Evolutionary conservation across 257 asterid genomes (phyloP), one percentile per base, ranked within the genome.

Genomic region (Parsonsia alboflavescens): DNA sequence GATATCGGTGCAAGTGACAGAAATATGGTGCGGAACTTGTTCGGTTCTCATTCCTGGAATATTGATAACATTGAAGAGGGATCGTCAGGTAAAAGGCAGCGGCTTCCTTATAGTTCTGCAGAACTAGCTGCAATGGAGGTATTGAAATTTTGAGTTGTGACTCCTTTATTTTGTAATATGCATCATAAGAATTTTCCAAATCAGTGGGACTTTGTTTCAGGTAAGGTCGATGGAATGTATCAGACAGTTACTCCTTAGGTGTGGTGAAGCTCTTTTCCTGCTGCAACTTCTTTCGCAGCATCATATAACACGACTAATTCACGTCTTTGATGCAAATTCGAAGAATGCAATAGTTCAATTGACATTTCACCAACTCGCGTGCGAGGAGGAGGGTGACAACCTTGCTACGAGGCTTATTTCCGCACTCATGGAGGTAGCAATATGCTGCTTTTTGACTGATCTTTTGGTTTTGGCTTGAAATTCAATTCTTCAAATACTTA

Each of bases 121-220:
- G 98, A 94, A 83, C 84, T 94, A 74, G 97, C 98, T 82, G 97
- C 97, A 74, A 92, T 94, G 98, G 98, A 94, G 97, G 98, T 90
- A 81, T 76, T 41, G 53, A 39, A 62, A 73, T 78, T 78, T 21
- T 22, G 44, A 36, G n/a, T 1, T 26, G 42, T 24, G 74, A 33
- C 39, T 74, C 68, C 70, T 70, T 81, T 72, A 70, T 68, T 50
- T 70, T 81, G 52, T 73, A 71, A 73, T 76, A 11, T 45, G 8
- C 36, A 28, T 7, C 48, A 10, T 79, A 53, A 61, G 52, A 71
- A 12, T 24, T 70, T 42, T 77, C 53, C 70, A 70, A 79, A 72
- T 45, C 68, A 65, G 57, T 64, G 81, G 61, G 72, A 53, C 33
- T 75, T 57, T 84, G 70, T 63, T 85, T 49, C 84, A 94, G 98